Percentiles rank a stretch among this genome's conserved stretches.
phyloP scores from a whole-genome alignment of 148 eudicot genomes.

The Rhododendron ferrugineum region DNA sequence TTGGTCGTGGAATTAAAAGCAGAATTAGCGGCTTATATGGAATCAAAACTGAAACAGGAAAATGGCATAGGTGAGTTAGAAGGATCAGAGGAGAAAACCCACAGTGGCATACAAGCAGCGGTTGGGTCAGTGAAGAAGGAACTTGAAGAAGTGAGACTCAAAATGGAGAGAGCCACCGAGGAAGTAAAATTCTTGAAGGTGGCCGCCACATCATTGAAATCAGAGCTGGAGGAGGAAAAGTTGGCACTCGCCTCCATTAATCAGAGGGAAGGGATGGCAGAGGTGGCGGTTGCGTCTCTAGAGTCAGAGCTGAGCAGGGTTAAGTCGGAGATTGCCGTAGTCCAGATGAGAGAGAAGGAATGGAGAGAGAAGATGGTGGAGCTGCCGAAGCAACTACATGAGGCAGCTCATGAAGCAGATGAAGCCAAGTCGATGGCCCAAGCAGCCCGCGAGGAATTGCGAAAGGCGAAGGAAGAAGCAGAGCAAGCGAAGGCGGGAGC shows the following conservation, averaged over 20 bases:
- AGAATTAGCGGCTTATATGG: slow-evolving; percentile 88
- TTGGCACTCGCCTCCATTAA: slow-evolving; percentile 44
- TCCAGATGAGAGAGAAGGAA: slow-evolving; percentile 62
- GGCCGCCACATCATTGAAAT: slow-evolving; percentile 59
- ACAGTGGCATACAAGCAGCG: slow-evolving; percentile 48
- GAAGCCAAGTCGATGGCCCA: slow-evolving; percentile 53
- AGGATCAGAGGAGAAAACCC: slow-evolving; percentile 35
- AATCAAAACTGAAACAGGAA: slow-evolving; percentile 56
- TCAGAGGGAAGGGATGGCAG: slow-evolving; percentile 89
- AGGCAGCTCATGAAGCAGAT: slow-evolving; percentile 77
- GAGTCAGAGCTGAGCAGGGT: slow-evolving; percentile 74
- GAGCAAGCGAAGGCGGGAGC: slow-evolving; percentile 85
- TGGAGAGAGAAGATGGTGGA: slow-evolving; percentile 65
- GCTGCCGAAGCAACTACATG: slow-evolving; percentile 63
- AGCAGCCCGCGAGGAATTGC: slow-evolving; percentile 57
- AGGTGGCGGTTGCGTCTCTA: slow-evolving; percentile 68
- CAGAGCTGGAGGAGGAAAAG: slow-evolving; percentile 70
- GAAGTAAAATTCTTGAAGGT: slow-evolving; percentile 63
- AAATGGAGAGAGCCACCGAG: slow-evolving; percentile 58
- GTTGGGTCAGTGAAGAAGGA: slow-evolving; percentile 51
- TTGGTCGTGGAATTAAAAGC: slow-evolving; percentile 62
- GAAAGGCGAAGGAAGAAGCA: slow-evolving; percentile 63
- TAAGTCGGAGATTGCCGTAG: slow-evolving; percentile 56
- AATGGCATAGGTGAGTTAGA: slow-evolving; percentile 14
- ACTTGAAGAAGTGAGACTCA: slow-evolving; percentile 64